Conservation (phyloP, 1,284 basidiomycete genomes). For the Inonotus hispidus region DNA sequence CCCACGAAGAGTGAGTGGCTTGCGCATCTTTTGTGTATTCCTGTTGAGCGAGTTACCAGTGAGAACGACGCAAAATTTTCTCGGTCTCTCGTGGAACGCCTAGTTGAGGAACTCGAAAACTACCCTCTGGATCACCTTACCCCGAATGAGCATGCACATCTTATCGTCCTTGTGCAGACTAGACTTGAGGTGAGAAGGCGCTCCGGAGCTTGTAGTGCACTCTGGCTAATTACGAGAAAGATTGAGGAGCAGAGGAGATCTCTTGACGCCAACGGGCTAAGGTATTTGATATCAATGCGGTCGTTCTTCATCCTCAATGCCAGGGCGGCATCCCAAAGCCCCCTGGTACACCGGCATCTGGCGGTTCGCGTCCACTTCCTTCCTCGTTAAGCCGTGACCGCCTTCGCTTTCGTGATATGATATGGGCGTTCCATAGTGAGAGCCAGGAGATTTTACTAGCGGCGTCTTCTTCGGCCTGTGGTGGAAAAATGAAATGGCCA, state of each 20-base stretch:
- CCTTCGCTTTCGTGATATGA: conserved; percentile 84
- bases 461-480: conserved; percentile 66
- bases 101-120: conserved; percentile 62
- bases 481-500: conserved; percentile 81
- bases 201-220: conserved; percentile 7
- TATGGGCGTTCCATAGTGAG: conserved; percentile 95
- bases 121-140: conserved; percentile 66
- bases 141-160: conserved; percentile 70
- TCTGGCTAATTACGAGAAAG: conserved; percentile 34
- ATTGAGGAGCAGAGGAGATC: conserved; percentile 83
- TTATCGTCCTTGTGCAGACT: conserved; percentile 79
- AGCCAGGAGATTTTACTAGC: conserved; percentile 80
- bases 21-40: background rate
- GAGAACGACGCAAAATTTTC: conserved; percentile 61
- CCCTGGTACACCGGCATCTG: conserved; percentile 4
- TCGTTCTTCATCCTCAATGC: conserved; percentile 75
- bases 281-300: conserved; percentile 86
- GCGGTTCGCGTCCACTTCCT: conserved; percentile 40
- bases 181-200: conserved; percentile 67
- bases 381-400: conserved; percentile 51
- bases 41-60: conserved; percentile 25
- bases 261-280: conserved; percentile 83
- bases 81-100: conserved; percentile 49
- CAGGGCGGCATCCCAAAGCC: conserved; percentile 43
- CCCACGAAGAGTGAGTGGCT: conserved; percentile 37